Evolutionary conservation across 139 green algal genomes (phyloP).

Genomic region (Chlorella ohadii): DNA sequence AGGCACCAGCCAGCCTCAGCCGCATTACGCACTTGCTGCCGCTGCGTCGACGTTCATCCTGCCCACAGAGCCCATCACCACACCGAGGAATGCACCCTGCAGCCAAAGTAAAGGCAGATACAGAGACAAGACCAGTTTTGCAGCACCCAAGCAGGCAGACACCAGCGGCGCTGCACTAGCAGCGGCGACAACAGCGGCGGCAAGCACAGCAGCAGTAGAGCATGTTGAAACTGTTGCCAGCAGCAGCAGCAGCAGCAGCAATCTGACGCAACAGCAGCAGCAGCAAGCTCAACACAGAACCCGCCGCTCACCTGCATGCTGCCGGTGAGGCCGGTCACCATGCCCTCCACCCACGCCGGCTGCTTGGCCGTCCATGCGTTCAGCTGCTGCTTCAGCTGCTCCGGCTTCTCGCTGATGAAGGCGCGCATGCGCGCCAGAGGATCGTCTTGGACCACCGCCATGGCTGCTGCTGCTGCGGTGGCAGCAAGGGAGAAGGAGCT

Average conservation of each 20-base stretch:
- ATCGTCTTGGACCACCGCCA: not conserved
- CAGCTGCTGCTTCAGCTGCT: conserved; percentile 47
- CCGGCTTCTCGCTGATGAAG: conserved; percentile 6
- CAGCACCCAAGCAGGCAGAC: too few species aligned
- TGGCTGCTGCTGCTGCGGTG: conserved; percentile 1
- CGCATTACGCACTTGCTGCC: conserved; percentile 14
- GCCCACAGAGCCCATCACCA: conserved; percentile 79
- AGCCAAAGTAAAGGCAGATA: too few species aligned
- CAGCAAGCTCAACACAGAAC: too few species aligned
- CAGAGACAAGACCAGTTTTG: too few species aligned
- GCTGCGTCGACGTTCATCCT: conserved; percentile 41
- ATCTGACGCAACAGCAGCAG: too few species aligned
- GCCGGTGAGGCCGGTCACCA: conserved; percentile 50
- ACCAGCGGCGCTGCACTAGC: too few species aligned
- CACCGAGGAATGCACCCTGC: conserved; percentile 62
- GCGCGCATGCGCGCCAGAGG: not conserved
- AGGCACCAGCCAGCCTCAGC: too few species aligned
- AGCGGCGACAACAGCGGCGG: too few species aligned
- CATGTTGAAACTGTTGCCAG: too few species aligned
- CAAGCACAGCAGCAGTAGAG: not conserved
- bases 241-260: too few species aligned
- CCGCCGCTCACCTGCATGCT: conserved; percentile 21
- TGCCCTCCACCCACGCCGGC: conserved; percentile 67
- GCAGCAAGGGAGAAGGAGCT: not conserved
- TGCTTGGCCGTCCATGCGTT: conserved; percentile 68